Evolutionary conservation across 176 grass and related monocot genomes (phyloP).

Genomic region (Triticum monococcum): DNA sequence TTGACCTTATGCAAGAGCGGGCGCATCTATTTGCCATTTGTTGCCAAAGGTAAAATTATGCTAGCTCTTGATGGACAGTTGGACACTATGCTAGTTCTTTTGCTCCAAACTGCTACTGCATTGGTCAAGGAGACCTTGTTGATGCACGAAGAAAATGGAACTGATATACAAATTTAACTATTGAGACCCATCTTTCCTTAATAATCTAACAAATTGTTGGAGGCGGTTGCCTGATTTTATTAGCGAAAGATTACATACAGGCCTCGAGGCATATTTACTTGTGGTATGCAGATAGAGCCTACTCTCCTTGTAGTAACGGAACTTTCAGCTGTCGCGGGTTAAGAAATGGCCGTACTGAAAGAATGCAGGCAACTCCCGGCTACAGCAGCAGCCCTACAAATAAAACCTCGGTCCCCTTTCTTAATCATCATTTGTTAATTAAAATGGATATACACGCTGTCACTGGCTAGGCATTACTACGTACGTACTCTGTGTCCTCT

Average conservation of each 20-base stretch:
- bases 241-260: no score
- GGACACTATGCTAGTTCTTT: no score
- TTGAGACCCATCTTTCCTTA: neutral
- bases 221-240: no score
- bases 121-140: neutral
- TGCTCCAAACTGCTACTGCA: neutral
- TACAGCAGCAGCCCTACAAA: no score
- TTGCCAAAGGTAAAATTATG: constrained; percentile 75
- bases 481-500: no score
- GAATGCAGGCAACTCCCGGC: no score
- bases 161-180: neutral
- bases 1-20: constrained; percentile 94
- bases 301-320: constrained; percentile 63
- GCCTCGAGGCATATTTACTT: neutral
- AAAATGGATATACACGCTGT: no score
- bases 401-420: no score
- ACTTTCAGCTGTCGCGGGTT: constrained; percentile 58
- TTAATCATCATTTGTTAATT: no score
- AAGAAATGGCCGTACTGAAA: neutral
- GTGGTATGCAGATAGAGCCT: constrained; percentile 60
- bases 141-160: neutral
- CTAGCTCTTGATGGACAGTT: no score
- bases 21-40: constrained; percentile 68
- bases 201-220: neutral
- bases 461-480: no score